These are phyloP conservation scores for Coemansia sp. DNA, from an alignment of 192 early-diverging fungal species.

Conservation along the genomic window DNA sequence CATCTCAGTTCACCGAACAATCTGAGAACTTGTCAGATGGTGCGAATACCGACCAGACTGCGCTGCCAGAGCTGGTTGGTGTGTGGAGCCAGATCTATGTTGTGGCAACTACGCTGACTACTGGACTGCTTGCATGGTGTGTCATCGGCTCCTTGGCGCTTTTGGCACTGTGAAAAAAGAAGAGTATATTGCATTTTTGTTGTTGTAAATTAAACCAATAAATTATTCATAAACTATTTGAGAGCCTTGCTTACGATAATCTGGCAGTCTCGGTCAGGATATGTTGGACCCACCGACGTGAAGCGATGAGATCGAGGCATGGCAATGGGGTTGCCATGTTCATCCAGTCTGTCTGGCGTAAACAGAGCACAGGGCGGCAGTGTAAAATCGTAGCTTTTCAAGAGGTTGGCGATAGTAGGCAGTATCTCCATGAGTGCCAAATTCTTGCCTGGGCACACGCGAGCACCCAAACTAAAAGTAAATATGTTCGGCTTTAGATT, in stretches of 20 bases:
- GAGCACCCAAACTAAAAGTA: slow-evolving; percentile 41
- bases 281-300: slow-evolving; percentile 16
- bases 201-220: not conserved
- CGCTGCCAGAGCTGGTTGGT: not conserved
- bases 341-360: slow-evolving; percentile 15
- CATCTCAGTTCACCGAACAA: not conserved
- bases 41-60: not conserved
- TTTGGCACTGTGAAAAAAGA: slow-evolving; percentile 6
- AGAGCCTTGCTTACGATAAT: slow-evolving; percentile 12
- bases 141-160: slow-evolving; percentile 31
- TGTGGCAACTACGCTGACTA: slow-evolving; percentile 14
- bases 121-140: slow-evolving; percentile 37
- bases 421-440: slow-evolving; percentile 35
- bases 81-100: not conserved
- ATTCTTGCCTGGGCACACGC: slow-evolving; percentile 41
- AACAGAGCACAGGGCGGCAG: slow-evolving; percentile 12
- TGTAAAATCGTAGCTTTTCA: slow-evolving; percentile 30
- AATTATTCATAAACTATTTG: not conserved
- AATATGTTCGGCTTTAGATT: slow-evolving; percentile 14
- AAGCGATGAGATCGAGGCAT: slow-evolving; percentile 30
- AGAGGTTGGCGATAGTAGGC: slow-evolving; percentile 26
- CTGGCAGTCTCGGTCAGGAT: slow-evolving; percentile 37
- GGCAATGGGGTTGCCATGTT: slow-evolving; percentile 9
- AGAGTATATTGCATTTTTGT: not conserved
- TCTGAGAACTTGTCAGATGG: not conserved